A percentile compares a stretch with the other conserved stretches of the same genome.
These are phyloP conservation scores for Terfezia claveryi DNA, from an alignment of 495 filamentous ascomycete species.

Conservation along the genomic window DNA sequence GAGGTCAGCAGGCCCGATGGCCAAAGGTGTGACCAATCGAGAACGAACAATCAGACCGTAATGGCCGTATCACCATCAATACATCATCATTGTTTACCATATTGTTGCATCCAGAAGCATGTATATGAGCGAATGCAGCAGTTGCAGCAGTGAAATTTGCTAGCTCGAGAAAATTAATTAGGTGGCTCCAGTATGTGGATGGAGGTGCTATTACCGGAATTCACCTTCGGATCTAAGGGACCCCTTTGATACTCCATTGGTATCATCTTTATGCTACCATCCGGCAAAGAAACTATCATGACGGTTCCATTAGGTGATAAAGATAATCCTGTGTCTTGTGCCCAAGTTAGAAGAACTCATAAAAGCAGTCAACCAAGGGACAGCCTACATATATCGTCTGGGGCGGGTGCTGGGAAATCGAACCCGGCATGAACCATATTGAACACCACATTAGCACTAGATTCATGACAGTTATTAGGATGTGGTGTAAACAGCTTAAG, in stretches of 20 bases:
- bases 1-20: too few species aligned
- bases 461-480: too few species aligned
- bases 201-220: neutral
- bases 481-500: too few species aligned
- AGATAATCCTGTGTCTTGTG: constrained; percentile 9
- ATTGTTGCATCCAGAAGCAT: constrained; percentile 18
- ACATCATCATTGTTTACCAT: constrained; percentile 19
- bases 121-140: constrained; percentile 15
- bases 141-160: neutral
- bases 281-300: constrained; percentile 9
- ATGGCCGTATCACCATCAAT: constrained; percentile 15
- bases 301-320: constrained; percentile 18
- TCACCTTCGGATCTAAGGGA: constrained; percentile 1
- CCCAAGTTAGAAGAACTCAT: neutral
- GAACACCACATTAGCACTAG: constrained; percentile 4
- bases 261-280: constrained; percentile 10
- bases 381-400: constrained; percentile 6
- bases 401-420: constrained; percentile 5
- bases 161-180: neutral
- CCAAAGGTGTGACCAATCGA: too few species aligned
- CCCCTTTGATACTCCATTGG: constrained; percentile 12
- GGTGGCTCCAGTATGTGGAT: too few species aligned
- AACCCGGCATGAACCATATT: constrained; percentile 19
- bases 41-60: constrained; percentile 4
- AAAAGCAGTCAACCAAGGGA: neutral